phyloP scores from a whole-genome alignment of 2,329 filamentous ascomycete genomes.

The Cercospora brassicicola region DNA sequence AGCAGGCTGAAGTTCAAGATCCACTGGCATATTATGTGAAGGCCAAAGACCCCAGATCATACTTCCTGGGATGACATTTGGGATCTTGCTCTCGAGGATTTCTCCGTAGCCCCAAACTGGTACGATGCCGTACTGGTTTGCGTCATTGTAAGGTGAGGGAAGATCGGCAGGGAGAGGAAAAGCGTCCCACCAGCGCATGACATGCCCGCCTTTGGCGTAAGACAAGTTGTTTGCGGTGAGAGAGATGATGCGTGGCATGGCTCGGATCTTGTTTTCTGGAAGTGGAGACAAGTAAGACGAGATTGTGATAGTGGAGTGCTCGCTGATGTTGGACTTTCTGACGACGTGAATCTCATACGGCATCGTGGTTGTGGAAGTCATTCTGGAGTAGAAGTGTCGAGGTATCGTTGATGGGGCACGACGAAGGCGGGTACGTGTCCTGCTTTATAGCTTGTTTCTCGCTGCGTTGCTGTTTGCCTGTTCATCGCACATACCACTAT shows the following conservation, averaged over 20 bases:
- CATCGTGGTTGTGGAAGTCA: not conserved
- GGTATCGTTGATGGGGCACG: too few relatives aligned
- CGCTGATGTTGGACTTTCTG: conserved; percentile 19
- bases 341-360: conserved; percentile 23
- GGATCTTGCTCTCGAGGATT: conserved; percentile 46
- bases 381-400: too few relatives aligned
- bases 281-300: conserved; percentile 10
- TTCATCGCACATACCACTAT: too few relatives aligned
- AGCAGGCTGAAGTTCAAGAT: conserved; percentile 39
- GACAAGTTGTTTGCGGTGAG: conserved; percentile 30
- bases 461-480: too few relatives aligned
- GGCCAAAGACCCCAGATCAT: conserved; percentile 50
- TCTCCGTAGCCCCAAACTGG: conserved; percentile 53
- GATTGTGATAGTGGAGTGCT: conserved; percentile 15
- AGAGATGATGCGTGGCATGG: conserved; percentile 16
- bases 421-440: too few relatives aligned
- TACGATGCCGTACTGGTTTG: conserved; percentile 47
- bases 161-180: conserved; percentile 46
- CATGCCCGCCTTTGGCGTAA: conserved; percentile 33
- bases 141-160: conserved; percentile 43
- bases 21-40: conserved; percentile 42
- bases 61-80: conserved; percentile 38
- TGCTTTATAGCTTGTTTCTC: too few relatives aligned
- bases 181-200: conserved; percentile 46
- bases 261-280: conserved; percentile 14